phyloP scores from a whole-genome alignment of 2,329 filamentous ascomycete genomes.

The Tolypocladium ovalisporum region DNA sequence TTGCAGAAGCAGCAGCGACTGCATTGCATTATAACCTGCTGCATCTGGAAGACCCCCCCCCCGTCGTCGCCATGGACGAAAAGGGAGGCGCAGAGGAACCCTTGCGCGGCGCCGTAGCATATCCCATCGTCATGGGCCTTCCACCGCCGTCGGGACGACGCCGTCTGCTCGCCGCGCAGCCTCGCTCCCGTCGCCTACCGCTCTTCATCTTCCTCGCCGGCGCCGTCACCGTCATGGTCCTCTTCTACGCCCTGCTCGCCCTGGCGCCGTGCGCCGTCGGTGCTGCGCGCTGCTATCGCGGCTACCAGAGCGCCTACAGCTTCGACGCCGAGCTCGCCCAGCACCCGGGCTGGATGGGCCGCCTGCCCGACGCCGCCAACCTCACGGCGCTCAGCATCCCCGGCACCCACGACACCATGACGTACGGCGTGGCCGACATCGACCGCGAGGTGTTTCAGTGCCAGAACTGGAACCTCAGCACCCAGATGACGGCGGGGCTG shows the following conservation, averaged over 20 bases:
- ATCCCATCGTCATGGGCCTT: not conserved
- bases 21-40: not conserved
- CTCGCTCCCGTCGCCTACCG: constrained; percentile 9
- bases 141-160: constrained; percentile 5
- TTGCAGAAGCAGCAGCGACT: not conserved
- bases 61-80: not conserved
- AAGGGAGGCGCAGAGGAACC: not conserved
- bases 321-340: constrained; percentile 27
- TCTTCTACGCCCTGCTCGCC: constrained; percentile 6
- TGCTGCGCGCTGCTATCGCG: constrained; percentile 15
- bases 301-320: constrained; percentile 22
- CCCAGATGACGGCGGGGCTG: constrained; percentile 34
- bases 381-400: constrained; percentile 36
- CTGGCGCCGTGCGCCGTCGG: constrained; percentile 14
- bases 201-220: constrained; percentile 7
- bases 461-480: constrained; percentile 33
- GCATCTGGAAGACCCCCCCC: not conserved
- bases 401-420: constrained; percentile 44
- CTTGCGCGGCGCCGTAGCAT: not conserved
- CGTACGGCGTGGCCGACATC: constrained; percentile 23
- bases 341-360: constrained; percentile 31
- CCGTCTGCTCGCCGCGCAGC: constrained; percentile 6
- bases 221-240: not conserved
- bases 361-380: constrained; percentile 26
- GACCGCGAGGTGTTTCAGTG: constrained; percentile 26